Evolutionary conservation across 345 rosid genomes (phyloP), one percentile per base, ranked within the genome.

Genomic region (Orychophragmus violaceus): DNA sequence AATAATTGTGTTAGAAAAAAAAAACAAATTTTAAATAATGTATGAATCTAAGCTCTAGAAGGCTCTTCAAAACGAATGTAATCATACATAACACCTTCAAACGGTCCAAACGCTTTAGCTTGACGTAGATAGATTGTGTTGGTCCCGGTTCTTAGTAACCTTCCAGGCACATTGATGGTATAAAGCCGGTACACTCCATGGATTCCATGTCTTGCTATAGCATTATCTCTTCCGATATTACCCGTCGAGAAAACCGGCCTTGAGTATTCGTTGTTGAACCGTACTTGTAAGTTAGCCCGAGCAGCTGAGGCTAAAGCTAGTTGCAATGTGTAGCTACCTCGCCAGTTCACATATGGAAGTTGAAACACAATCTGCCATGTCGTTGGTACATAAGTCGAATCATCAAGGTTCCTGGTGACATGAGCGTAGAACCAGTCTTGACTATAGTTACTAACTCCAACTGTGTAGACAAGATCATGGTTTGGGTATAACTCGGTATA

Each of bases 361-460:
- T 77, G 69, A 63, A 83, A 90, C 37, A 56, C 73, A 1, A 94
- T 83, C 78, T 78, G 83, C 96, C 97, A 90, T 64, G 96, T 90
- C 0, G 97, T 84, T 42, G 84, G 64, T 18, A 12, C 19, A 32
- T 75, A 81, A 3, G 78, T 78, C 3, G 30, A 46, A 32, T 78
- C 77, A 64, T 72, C 79, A 0, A 5, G 12, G 1, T 77, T 71
- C 75, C 96, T 87, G 71, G 86, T 78, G 66, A 87, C 95, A 16
- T 91, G 99, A 62, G 91, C 96, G 69, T 69, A 91, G 79, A 91
- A 85, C 99, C 99, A 91, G 59, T 87, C 84, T 66, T 36, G 66
- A 12, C 22, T 44, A 55, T 82, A 77, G 68, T 90, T 67, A 35
- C 83, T 81, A 4, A 25, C 42, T 16, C 89, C 91, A 41, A 88